These are phyloP conservation scores for Coniferiporia weirii DNA, from an alignment of 1,284 basidiomycete species.

Conservation along the genomic window DNA sequence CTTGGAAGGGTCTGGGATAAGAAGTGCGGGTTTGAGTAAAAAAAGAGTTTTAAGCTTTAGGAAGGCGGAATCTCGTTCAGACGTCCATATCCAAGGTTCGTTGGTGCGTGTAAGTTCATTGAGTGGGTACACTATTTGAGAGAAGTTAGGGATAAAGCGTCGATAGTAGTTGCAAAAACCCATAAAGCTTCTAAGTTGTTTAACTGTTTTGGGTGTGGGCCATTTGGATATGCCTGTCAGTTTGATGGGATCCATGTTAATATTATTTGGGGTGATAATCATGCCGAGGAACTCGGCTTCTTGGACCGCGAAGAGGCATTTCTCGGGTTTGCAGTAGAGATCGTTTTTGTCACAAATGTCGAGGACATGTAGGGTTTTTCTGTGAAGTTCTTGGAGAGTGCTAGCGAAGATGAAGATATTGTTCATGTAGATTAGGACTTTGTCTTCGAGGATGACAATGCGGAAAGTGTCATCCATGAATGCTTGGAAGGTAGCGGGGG, in stretches of 20 bases:
- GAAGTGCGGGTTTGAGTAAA: background rate
- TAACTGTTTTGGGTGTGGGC: background rate
- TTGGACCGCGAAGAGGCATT: background rate
- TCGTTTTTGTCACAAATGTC: background rate
- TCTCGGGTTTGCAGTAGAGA: background rate
- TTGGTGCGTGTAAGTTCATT: background rate
- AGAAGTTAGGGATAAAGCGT: background rate
- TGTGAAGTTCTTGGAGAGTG: too few species aligned
- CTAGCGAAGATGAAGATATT: background rate
- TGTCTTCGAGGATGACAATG: background rate
- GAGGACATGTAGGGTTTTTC: background rate
- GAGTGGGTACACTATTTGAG: background rate
- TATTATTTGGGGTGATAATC: background rate
- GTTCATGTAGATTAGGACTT: background rate
- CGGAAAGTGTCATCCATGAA: background rate
- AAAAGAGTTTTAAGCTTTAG: background rate
- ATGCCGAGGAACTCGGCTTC: background rate
- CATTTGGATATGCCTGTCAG: background rate
- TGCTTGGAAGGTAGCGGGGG: background rate
- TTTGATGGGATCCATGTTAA: background rate
- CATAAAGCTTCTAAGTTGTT: background rate
- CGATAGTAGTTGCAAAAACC: background rate
- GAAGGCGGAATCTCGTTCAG: background rate
- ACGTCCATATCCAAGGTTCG: background rate
- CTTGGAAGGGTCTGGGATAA: background rate